phyloP scores from a whole-genome alignment of 2,329 filamentous ascomycete species.

The Penicillium sp. region DNA sequence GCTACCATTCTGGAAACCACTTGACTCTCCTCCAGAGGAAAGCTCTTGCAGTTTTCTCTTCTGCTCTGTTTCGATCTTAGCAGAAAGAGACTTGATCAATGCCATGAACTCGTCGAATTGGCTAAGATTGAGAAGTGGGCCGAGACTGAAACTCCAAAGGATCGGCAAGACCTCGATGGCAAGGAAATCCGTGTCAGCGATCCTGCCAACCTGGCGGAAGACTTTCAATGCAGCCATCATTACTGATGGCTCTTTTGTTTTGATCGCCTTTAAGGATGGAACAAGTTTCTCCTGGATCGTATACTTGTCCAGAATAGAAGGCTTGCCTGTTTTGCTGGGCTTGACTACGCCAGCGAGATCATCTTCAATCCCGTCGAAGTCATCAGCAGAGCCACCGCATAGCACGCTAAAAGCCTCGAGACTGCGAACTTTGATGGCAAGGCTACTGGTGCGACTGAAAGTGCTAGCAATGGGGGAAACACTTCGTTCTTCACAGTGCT shows the following conservation, averaged over 20 bases:
- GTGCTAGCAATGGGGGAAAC: constrained; percentile 89
- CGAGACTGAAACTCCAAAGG: constrained; percentile 87
- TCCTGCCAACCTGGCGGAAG: constrained; percentile 74
- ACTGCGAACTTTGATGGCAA: constrained; percentile 91
- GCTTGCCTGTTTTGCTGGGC: constrained; percentile 56
- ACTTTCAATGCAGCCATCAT: constrained; percentile 92
- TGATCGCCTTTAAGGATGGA: constrained; percentile 85
- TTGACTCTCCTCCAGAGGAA: constrained; percentile 56
- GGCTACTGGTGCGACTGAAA: constrained; percentile 87
- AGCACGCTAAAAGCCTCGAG: constrained; percentile 86
- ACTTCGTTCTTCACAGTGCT: constrained; percentile 96
- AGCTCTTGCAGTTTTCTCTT: constrained; percentile 84
- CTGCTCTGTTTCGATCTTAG: constrained; percentile 83
- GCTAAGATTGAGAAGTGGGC: constrained; percentile 79
- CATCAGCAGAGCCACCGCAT: constrained; percentile 69
- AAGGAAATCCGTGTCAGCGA: constrained; percentile 85
- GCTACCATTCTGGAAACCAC: constrained; percentile 39
- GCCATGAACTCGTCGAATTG: constrained; percentile 91
- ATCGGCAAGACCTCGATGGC: constrained; percentile 87
- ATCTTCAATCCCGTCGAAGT: constrained; percentile 53
- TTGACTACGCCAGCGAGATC: constrained; percentile 69
- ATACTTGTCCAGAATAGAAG: constrained; percentile 89
- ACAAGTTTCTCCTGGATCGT: constrained; percentile 98
- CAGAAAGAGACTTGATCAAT: constrained; percentile 76
- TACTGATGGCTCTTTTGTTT: constrained; percentile 95